Percentiles rank a stretch among this genome's conserved stretches.
Evolutionary conservation across 352 stramenopile species (phyloP).

Genomic region (Globisporangium uncinulatum): DNA sequence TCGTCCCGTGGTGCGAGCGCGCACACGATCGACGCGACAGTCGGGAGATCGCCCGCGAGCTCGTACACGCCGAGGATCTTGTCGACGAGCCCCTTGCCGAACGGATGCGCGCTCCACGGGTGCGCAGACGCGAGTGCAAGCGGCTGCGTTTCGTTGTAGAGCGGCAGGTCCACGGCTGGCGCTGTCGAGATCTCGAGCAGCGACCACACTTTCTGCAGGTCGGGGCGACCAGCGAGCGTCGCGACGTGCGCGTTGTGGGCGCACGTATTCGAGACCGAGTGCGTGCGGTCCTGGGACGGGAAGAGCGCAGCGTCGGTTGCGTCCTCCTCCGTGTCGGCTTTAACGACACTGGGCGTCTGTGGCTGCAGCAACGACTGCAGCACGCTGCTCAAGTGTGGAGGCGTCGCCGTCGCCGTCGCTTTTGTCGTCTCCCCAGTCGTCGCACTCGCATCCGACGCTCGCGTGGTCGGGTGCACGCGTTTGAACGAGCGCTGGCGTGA

Average conservation of each 20-base stretch:
- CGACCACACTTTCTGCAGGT: slow-evolving; percentile 82
- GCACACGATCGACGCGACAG: slow-evolving; percentile 76
- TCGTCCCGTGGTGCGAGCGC: slow-evolving; percentile 29
- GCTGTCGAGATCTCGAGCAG: slow-evolving; percentile 65
- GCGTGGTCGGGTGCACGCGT: slow-evolving; percentile 9
- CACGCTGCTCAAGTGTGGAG: slow-evolving; percentile 38
- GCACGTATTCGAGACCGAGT: slow-evolving; percentile 38
- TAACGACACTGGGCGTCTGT: neutral
- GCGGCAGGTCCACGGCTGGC: slow-evolving; percentile 36
- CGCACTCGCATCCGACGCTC: neutral
- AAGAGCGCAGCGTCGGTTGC: neutral
- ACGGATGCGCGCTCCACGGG: slow-evolving; percentile 76
- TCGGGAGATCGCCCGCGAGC: slow-evolving; percentile 63
- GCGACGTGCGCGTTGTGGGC: slow-evolving; percentile 56
- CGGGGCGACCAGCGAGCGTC: slow-evolving; percentile 41
- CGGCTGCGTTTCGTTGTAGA: slow-evolving; percentile 25
- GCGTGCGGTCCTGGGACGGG: slow-evolving; percentile 3
- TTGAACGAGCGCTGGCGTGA: neutral
- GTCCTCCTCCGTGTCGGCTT: neutral
- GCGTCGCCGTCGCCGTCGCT: slow-evolving; percentile 5
- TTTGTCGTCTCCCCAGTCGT: neutral
- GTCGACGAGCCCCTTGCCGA: slow-evolving; percentile 68
- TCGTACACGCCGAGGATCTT: slow-evolving; percentile 81
- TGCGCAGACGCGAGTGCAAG: slow-evolving; percentile 35
- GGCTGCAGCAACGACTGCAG: slow-evolving; percentile 31